These are phyloP conservation scores for Plasmodium gaboni DNA, from an alignment of 169 alveolate genomes.

Conservation along the genomic window DNA sequence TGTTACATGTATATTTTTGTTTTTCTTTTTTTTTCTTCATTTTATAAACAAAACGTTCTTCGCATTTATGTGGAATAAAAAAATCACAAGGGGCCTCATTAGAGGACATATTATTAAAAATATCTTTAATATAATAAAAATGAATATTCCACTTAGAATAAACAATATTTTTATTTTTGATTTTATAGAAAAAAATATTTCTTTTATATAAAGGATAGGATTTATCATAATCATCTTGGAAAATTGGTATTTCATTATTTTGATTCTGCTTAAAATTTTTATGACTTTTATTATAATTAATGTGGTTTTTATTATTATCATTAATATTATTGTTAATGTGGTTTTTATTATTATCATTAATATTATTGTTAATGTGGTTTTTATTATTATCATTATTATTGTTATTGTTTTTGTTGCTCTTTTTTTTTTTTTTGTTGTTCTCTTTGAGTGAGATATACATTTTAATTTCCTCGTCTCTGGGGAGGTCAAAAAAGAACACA, in stretches of 20 bases:
- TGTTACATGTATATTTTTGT: no score
- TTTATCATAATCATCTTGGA: no score
- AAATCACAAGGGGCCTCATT: background rate
- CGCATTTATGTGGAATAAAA: background rate
- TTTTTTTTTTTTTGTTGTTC: no score
- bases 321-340: no score
- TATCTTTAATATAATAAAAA: constrained; percentile 28
- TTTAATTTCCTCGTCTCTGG: background rate
- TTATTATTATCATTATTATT: no score
- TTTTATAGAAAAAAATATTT: background rate
- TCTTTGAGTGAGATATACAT: no score
- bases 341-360: no score
- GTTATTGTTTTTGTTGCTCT: no score
- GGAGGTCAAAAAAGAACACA: constrained; percentile 23
- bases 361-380: no score
- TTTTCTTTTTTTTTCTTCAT: background rate
- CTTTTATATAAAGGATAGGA: constrained; percentile 1
- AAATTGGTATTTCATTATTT: no score
- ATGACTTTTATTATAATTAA: no score
- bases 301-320: background rate
- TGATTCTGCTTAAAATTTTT: no score
- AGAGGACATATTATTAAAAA: background rate
- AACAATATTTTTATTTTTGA: constrained; percentile 6
- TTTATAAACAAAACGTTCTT: background rate
- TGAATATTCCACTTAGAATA: constrained; percentile 22